phyloP scores from a whole-genome alignment of 208 protist genomes.

The Trichomonas vaginalis region DNA sequence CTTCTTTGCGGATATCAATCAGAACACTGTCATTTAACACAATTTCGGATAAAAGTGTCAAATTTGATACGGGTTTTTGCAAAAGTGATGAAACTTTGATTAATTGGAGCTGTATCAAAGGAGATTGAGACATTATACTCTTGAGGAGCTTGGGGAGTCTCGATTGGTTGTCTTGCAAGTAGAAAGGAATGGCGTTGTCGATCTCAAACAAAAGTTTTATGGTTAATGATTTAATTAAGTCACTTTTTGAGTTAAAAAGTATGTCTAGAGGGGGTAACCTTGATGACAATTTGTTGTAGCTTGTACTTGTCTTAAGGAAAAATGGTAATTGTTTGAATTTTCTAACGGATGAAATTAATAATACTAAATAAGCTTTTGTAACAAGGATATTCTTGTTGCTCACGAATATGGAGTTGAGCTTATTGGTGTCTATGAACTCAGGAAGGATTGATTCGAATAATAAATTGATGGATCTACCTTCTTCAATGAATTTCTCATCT shows the following conservation, averaged over 20 bases:
- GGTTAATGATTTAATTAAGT: background rate
- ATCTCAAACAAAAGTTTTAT: background rate
- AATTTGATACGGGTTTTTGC: background rate
- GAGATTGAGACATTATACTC: background rate
- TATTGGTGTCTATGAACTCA: background rate
- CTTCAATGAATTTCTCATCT: background rate
- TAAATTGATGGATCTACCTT: background rate
- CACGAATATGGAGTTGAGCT: background rate
- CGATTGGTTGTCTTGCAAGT: background rate
- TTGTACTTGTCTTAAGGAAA: background rate
- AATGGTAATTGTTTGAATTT: background rate
- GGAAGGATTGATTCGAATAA: background rate
- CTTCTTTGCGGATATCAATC: no score
- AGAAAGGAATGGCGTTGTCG: background rate
- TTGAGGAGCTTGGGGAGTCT: background rate
- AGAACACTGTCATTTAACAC: background rate
- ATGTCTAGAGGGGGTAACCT: background rate
- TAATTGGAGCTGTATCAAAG: background rate
- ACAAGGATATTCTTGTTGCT: background rate
- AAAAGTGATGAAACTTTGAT: background rate
- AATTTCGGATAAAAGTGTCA: background rate
- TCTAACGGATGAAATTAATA: background rate
- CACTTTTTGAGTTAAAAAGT: no score
- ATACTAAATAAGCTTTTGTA: background rate
- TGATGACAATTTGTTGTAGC: background rate